Evolutionary conservation across 257 asterid genomes (phyloP).

Genomic region (Pogostemon cablin): DNA sequence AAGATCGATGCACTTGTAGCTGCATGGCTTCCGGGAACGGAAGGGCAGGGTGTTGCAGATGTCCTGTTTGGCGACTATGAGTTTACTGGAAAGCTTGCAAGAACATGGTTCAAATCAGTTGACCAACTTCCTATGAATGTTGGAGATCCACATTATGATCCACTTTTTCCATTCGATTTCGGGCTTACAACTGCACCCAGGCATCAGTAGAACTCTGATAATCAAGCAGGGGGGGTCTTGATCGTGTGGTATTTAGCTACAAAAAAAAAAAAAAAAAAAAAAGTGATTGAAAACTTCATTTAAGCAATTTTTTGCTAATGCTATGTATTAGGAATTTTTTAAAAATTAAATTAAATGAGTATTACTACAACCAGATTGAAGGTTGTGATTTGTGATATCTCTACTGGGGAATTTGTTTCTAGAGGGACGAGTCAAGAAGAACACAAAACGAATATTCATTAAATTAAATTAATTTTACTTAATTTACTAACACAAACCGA

Average conservation of each 20-base stretch:
- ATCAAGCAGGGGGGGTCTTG: background rate
- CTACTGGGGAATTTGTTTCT: too few relatives aligned
- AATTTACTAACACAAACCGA: too few relatives aligned
- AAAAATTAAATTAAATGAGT: background rate
- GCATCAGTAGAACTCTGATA: slow-evolving; percentile 27
- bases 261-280: too few relatives aligned
- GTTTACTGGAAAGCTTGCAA: slow-evolving; percentile 79
- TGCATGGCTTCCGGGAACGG: slow-evolving; percentile 91
- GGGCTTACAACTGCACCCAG: slow-evolving; percentile 57
- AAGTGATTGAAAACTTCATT: too few relatives aligned
- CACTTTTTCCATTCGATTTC: slow-evolving; percentile 69
- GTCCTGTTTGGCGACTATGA: slow-evolving; percentile 68
- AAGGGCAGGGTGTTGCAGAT: slow-evolving; percentile 81
- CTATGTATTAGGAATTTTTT: slow-evolving; percentile 8
- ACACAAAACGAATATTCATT: too few relatives aligned
- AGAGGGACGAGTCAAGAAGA: too few relatives aligned
- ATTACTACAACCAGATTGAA: background rate
- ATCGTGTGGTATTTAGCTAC: slow-evolving; percentile 18
- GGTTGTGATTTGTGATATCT: background rate
- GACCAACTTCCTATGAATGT: slow-evolving; percentile 85
- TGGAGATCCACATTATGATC: slow-evolving; percentile 76
- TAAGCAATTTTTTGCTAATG: slow-evolving; percentile 8
- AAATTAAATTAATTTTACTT: too few relatives aligned
- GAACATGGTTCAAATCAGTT: slow-evolving; percentile 77
- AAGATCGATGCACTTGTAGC: slow-evolving; percentile 74